Base-by-base conservation (phyloP, 805 yeast genomes). In the Hemisphaericaspora nanyangensis region DNA sequence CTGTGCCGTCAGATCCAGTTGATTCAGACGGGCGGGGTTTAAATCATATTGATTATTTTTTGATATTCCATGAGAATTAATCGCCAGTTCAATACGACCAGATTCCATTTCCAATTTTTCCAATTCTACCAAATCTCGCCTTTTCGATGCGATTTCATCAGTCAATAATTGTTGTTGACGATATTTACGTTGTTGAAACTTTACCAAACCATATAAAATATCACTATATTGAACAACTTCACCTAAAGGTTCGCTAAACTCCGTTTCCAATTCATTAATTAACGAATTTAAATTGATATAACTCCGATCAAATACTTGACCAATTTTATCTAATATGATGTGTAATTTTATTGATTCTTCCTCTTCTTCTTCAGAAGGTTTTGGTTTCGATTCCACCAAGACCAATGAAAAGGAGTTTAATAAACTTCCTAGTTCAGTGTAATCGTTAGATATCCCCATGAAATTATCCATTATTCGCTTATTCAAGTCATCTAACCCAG, bases 251-350 rank as follows among this genome's bases (percentile, higher is more conserved):
- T 82, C 88, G 6, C 78, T 71, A 49, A 80, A 81, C 39, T 77
- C 77, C 1, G 78, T 71, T 37, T 76, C 77, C 35, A 82, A 58
- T 27, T 74, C 74, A 10, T 68, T 60, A 4, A 79, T 74, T 8
- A 82, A 65, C 1, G 72, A 55, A 49, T 79, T 66, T 45, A 79
- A 63, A n/a, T 79, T 55, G 45, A 77, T 56, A 52, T 69, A 71
- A 33, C 75, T 78, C 29, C 81, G 75, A 58, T 93, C 98, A 46
- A 86, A 80, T 1, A 89, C 83, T 52, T 85, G 89, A 1, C 98
- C 97, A 20, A 88, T 77, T 45, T 80, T 79, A 55, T 93, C 98
- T 44, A 87, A 55, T 1, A 68, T 49, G 8, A 63, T 40, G 43
- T 61, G 60, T 15, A 65, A 42, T 35, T 63, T 63, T n/a, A 52